Evolutionary conservation across 106 monocot species (phyloP), one percentile per base, ranked within the genome.

Genomic region (Phalaenopsis equestris): DNA sequence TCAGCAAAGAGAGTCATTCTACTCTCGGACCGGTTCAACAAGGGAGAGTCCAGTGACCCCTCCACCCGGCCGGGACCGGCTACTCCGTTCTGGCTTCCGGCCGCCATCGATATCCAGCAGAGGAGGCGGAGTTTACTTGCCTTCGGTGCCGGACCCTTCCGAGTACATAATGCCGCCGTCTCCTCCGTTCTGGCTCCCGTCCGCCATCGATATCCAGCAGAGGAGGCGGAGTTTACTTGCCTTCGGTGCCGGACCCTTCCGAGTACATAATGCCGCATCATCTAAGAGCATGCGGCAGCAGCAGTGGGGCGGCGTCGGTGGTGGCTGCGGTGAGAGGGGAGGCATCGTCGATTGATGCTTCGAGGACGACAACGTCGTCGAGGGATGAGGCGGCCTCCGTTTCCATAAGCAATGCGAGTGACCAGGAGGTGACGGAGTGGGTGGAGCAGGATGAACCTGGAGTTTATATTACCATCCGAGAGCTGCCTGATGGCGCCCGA

Each of bases 391-490:
- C 78, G 24, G 78, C 88, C 21, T 90, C 91, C 23, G 39, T 90
- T 52, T 91, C 93, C 45, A 72, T 90, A 41, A 94, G 93, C 85
- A 91, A 90, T 56, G 91, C 93, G 3, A 90, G 94, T 16, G 94
- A 94, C 16, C 41, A 86, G 58, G 97, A 94, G 79, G 67, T 78
- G 78, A 86, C 88, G 9, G 97, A 97, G 89, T 97, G 97, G 97
- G 94, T 97, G 80, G 97, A 94, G 78, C 87, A 97, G 83, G 94
- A 97, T 55, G 89, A 97, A 80, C 94, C 97, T 3, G 97, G 97
- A 1, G 97, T 97, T 6, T 97, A 85, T 70, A 90, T 97, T 67
- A 97, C 97, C 49, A 90, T 96, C 68, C 77, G 96, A 41, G 91
- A 90, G 83, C 61, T 94, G 42, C 49, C 88, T 16, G 94, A 97